Evolutionary conservation across 192 early-diverging fungal species (phyloP), one percentile per base, ranked within the genome.

Genomic region (Allomyces arbusculus): DNA sequence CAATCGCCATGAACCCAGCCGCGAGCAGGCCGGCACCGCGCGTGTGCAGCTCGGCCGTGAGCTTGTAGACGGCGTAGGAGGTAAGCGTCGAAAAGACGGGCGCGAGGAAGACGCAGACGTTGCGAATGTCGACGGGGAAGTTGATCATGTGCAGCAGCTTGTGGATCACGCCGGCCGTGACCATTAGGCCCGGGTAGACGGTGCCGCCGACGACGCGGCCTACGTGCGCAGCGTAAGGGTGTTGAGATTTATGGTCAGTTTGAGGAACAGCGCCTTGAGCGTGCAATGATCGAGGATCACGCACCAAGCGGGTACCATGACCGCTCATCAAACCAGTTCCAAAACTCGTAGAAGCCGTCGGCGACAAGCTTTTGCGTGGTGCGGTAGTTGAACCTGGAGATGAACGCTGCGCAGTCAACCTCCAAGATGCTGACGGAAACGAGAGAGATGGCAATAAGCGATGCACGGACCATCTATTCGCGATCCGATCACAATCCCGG

Each of bases 101-200:
- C 7, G 93, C 97, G 24, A 98, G 80, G 66, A 99, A 89, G 64
- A 99, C 97, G 74, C 97, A 99, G 19, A 99, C 87, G 68, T 99
- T 92, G 58, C 97, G 87, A 70, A 99, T 96, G 68, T 98, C 90
- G 64, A 99, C 89, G 1, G 95, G 91, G 67, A 98, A 92, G 77
- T 96, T 86, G 63, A 99, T 76, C n/a, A 75, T 70, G 71, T 91
- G 92, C 44, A 99, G 79, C n/a, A 92, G 77, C 67, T 92, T 93
- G 78, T 97, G 89, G 68, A 98, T 94, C 12, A 89, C 69, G 24
- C 92, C 94, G 5, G 93, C 89, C 20, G 97, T 99, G 50, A 97
- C 87, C 93, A 99, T 99, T 74, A 99, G 86, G 40, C 97, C 97
- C 10, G 97, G 97, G 77, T 96, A 99, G n/a, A 99, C 86, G 0